phyloP scores from a whole-genome alignment of 352 stramenopile genomes.

The Hyaloperonospora arabidopsidis region DNA sequence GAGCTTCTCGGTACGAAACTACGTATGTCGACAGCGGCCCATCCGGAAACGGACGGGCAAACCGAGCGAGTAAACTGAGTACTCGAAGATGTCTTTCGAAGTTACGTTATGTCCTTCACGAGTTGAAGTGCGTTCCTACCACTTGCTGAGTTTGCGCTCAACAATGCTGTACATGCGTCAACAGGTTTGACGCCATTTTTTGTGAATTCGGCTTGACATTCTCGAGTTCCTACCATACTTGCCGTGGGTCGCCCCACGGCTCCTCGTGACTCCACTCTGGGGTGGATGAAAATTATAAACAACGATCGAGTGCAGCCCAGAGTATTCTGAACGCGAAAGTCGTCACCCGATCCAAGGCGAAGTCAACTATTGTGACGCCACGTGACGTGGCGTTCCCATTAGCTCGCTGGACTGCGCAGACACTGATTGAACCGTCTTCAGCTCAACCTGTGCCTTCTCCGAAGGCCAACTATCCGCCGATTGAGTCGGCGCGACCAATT shows the following conservation, averaged over 20 bases:
- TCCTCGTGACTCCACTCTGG: background rate
- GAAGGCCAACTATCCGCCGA: background rate
- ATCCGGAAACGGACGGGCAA: slow-evolving; percentile 7
- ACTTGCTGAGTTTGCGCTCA: background rate
- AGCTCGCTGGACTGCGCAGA: background rate
- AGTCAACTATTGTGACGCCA: background rate
- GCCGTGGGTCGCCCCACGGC: background rate
- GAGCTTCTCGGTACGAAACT: background rate
- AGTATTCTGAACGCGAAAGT: background rate
- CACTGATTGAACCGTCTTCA: background rate
- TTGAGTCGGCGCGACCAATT: background rate
- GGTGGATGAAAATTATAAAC: background rate
- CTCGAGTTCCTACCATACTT: background rate
- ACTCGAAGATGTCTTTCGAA: background rate
- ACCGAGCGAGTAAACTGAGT: background rate
- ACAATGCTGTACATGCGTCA: background rate
- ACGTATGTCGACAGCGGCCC: slow-evolving; percentile 2
- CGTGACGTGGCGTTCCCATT: background rate
- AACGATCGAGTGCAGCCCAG: background rate
- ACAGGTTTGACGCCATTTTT: background rate
- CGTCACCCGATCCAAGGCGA: background rate
- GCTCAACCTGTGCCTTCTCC: background rate
- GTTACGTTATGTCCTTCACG: background rate
- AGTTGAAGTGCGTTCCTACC: slow-evolving; percentile 1
- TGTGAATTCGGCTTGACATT: background rate